phyloP scores from a whole-genome alignment of 2,329 filamentous ascomycete genomes.

The Chlorencoelia australis region DNA sequence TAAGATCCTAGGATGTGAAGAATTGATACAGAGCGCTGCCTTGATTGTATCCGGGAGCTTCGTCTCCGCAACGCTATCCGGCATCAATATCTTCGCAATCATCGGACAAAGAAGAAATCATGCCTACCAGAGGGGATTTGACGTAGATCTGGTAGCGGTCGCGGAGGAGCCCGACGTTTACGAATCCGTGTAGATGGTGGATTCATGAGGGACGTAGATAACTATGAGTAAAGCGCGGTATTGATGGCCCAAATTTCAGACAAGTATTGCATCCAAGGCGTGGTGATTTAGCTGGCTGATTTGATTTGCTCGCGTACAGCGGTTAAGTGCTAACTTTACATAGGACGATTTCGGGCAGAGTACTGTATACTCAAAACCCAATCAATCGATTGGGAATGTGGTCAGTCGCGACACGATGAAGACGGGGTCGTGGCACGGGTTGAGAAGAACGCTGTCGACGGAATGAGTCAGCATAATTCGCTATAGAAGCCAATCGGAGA shows the following conservation, averaged over 20 bases:
- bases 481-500: conserved; percentile 3
- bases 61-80: conserved; percentile 9
- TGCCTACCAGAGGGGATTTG: conserved; percentile 8
- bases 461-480: background rate
- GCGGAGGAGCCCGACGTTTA: conserved; percentile 11
- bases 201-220: conserved; percentile 5
- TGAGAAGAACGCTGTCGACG: background rate
- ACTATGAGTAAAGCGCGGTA: background rate
- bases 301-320: too few relatives aligned
- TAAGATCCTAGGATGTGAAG: conserved; percentile 8
- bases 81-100: conserved; percentile 11
- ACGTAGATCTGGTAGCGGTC: conserved; percentile 7
- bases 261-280: conserved; percentile 5
- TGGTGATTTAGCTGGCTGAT: conserved; percentile 5
- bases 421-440: background rate
- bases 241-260: background rate
- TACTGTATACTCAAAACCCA: too few relatives aligned
- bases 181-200: conserved; percentile 8
- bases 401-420: conserved; percentile 2
- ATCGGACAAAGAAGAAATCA: conserved; percentile 5
- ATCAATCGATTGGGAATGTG: conserved; percentile 3
- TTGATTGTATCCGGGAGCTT: conserved; percentile 12
- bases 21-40: conserved; percentile 1
- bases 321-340: too few relatives aligned
- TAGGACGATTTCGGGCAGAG: too few relatives aligned